A percentile compares a stretch with the other conserved stretches of the same genome.
phyloP scores from a whole-genome alignment of 139 green algal species.

The Ettlia oleoabundans region DNA sequence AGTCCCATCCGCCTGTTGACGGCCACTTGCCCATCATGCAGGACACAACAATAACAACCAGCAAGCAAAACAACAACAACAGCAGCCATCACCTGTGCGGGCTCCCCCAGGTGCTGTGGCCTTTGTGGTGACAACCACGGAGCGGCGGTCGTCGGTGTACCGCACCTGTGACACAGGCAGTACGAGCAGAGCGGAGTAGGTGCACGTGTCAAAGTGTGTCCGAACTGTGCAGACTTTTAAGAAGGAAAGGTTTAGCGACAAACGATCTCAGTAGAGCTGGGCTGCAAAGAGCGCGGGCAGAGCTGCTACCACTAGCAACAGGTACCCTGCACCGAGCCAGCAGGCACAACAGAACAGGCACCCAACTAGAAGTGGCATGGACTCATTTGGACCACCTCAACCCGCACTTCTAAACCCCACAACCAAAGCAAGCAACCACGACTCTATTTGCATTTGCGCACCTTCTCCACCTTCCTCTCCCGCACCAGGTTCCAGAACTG shows the following conservation, averaged over 20 bases:
- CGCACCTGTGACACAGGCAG: slow-evolving; percentile 36
- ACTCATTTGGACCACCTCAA: background rate
- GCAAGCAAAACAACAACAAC: too few species aligned
- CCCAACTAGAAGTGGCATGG: too few species aligned
- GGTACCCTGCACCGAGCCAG: too few species aligned
- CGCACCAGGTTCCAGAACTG: slow-evolving; percentile 82
- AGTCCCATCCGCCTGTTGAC: too few species aligned
- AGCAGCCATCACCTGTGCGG: slow-evolving; percentile 44
- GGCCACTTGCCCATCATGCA: too few species aligned
- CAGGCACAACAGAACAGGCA: too few species aligned
- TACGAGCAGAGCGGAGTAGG: background rate
- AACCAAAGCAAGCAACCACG: background rate
- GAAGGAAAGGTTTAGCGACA: too few species aligned
- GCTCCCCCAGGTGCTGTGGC: slow-evolving; percentile 70
- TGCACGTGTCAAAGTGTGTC: too few species aligned
- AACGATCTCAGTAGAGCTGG: too few species aligned
- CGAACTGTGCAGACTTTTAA: too few species aligned
- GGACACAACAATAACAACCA: too few species aligned
- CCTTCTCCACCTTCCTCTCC: slow-evolving; percentile 72
- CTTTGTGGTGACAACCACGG: slow-evolving; percentile 68
- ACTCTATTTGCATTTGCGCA: background rate
- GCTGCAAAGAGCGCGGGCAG: too few species aligned
- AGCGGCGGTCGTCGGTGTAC: slow-evolving; percentile 58
- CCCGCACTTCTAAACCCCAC: background rate
- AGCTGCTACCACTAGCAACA: background rate